These are phyloP conservation scores for Pseudogymnoascus destructans DNA, from an alignment of 2,329 filamentous ascomycete species.

Conservation along the genomic window DNA sequence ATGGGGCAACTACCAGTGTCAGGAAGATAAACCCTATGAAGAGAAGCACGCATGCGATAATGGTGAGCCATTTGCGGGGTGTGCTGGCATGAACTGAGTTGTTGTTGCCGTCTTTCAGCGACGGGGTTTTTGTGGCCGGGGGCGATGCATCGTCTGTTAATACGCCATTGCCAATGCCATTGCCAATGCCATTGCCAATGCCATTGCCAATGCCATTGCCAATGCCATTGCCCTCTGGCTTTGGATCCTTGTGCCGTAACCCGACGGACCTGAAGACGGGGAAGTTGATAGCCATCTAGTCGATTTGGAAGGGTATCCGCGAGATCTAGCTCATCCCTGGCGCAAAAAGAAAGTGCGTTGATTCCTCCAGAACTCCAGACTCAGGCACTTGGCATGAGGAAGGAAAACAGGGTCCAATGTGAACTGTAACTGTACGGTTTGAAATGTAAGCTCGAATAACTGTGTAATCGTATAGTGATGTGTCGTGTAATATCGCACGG, in stretches of 20 bases:
- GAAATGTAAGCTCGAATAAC: background rate
- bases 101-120: background rate
- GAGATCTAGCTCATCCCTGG: background rate
- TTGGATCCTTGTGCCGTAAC: background rate
- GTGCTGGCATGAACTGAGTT: background rate
- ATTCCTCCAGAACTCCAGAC: background rate
- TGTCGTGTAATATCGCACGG: background rate
- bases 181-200: too few species aligned
- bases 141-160: background rate
- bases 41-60: constrained; percentile 56
- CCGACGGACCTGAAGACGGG: background rate
- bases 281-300: background rate
- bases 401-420: too few species aligned
- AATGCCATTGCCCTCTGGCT: background rate
- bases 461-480: background rate
- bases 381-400: background rate
- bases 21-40: constrained; percentile 65
- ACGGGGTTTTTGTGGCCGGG: background rate
- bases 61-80: constrained; percentile 39
- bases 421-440: too few species aligned
- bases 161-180: background rate
- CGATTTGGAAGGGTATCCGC: background rate
- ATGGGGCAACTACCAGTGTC: constrained; percentile 45
- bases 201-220: too few species aligned
- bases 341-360: background rate